Percentiles rank a stretch among this genome's conserved stretches.
Conservation (phyloP, 2,329 filamentous ascomycete genomes). For the Zasmidium citrigriseum region DNA sequence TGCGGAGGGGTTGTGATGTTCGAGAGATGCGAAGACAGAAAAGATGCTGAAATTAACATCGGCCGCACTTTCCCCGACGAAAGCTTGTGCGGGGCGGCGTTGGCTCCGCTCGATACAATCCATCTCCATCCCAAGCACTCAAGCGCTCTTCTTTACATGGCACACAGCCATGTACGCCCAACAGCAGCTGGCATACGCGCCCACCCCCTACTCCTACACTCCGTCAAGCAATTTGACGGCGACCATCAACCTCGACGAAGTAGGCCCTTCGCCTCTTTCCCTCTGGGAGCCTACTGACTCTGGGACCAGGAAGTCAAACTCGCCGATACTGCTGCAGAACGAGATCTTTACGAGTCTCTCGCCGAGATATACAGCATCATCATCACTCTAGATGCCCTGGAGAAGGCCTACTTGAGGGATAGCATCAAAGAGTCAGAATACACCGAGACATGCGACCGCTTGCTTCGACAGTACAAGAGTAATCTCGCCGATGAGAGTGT, state of each 20-base stretch:
- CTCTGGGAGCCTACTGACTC: conserved; percentile 10
- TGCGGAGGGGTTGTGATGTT: neutral
- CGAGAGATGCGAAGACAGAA: neutral
- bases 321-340: conserved; percentile 79
- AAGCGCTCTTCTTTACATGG: neutral
- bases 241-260: conserved; percentile 91
- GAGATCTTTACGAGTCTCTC: conserved; percentile 91
- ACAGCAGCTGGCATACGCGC: conserved; percentile 74
- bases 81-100: neutral
- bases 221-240: conserved; percentile 80
- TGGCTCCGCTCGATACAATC: neutral
- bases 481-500: conserved; percentile 89
- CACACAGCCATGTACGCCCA: conserved; percentile 49
- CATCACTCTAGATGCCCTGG: conserved; percentile 88
- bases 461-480: conserved; percentile 95
- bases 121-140: no score
- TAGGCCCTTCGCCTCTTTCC: conserved; percentile 40
- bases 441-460: conserved; percentile 90
- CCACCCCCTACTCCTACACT: conserved; percentile 87
- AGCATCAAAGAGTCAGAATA: conserved; percentile 90
- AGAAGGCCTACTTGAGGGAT: conserved; percentile 96
- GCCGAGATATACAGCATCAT: conserved; percentile 98
- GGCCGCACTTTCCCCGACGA: neutral
- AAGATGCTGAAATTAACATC: neutral
- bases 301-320: conserved; percentile 81